Conservation (phyloP, 257 asterid species). For the Ballota nigra region DNA sequence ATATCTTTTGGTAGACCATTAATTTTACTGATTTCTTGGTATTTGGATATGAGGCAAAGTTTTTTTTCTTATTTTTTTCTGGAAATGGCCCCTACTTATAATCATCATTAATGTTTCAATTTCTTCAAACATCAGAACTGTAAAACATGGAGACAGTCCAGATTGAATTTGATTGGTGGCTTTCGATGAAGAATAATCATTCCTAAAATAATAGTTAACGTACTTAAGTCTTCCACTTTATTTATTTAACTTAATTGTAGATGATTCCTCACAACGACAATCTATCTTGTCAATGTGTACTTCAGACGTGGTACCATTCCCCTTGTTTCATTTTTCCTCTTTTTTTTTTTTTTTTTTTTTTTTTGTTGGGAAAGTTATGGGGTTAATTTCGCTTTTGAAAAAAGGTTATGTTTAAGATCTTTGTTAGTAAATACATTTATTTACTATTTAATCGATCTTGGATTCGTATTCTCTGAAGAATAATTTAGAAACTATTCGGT, state of each 20-base stretch:
- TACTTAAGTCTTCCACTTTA: constrained; percentile 10
- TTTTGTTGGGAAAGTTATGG: background rate
- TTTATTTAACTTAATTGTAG: background rate
- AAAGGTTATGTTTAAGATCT: no score
- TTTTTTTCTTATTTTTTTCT: no score
- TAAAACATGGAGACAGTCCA: constrained; percentile 8
- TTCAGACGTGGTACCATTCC: background rate
- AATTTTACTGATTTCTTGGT: constrained; percentile 25
- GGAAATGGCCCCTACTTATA: constrained; percentile 5
- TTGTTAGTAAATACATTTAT: background rate
- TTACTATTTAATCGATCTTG: no score
- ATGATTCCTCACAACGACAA: constrained; percentile 3
- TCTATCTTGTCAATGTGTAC: constrained; percentile 19
- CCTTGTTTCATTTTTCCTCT: background rate
- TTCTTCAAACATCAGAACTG: constrained; percentile 13
- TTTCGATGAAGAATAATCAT: constrained; percentile 6
- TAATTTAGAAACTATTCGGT: background rate
- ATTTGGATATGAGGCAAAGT: constrained; percentile 12
- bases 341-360: background rate
- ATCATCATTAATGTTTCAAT: constrained; percentile 21
- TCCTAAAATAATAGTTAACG: constrained; percentile 23
- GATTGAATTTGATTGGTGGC: constrained; percentile 18
- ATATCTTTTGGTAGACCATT: constrained; percentile 17
- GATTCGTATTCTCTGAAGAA: background rate
- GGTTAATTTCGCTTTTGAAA: background rate